These are phyloP conservation scores for Prunus padus DNA, from an alignment of 306 rosid species.

Conservation along the genomic window DNA sequence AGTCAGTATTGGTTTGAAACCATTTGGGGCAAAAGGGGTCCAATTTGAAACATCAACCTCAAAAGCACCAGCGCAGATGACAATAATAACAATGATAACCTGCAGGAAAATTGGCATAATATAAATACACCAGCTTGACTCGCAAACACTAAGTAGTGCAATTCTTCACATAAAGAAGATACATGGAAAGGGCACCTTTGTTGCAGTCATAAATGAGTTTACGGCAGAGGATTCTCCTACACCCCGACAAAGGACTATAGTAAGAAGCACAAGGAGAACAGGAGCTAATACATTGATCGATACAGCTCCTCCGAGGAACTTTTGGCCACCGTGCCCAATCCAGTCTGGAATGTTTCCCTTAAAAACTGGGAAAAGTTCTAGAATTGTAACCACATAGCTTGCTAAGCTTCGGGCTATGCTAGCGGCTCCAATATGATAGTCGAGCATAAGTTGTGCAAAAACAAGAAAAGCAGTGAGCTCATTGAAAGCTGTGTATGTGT, in stretches of 20 bases:
- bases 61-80: conserved; percentile 77
- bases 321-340: conserved; percentile 80
- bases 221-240: conserved; percentile 76
- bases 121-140: conserved; percentile 19
- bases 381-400: conserved; percentile 62
- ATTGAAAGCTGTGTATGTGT: conserved; percentile 87
- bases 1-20: conserved; percentile 59
- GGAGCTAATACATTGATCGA: conserved; percentile 92
- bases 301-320: conserved; percentile 62
- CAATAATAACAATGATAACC: conserved; percentile 72
- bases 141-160: conserved; percentile 4
- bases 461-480: conserved; percentile 97
- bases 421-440: conserved; percentile 97
- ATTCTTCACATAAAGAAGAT: conserved; percentile 16
- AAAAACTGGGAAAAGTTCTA: conserved; percentile 78
- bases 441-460: conserved; percentile 85
- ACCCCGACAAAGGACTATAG: conserved; percentile 76
- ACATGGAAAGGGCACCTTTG: conserved; percentile 60
- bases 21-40: conserved; percentile 96
- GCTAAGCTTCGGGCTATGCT: conserved; percentile 97
- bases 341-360: conserved; percentile 76
- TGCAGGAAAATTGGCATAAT: conserved; percentile 41
- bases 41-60: conserved; percentile 93
- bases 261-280: conserved; percentile 65
- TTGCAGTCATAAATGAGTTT: conserved; percentile 79